Percentiles rank a stretch among this genome's conserved stretches.
phyloP scores from a whole-genome alignment of 176 grass and related monocot species.

The Aegilops tauschii region DNA sequence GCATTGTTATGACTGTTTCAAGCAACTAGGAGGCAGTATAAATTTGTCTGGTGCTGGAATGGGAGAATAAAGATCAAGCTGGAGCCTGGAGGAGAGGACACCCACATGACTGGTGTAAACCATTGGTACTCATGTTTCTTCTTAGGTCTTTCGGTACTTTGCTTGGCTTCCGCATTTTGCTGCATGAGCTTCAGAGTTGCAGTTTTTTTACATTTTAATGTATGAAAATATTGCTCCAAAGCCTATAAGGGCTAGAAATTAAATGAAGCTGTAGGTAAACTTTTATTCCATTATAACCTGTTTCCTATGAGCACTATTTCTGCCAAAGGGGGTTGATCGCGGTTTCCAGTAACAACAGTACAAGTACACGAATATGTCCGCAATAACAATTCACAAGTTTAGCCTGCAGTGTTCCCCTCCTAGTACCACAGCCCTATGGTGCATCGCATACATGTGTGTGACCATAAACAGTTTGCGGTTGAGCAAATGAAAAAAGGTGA shows the following conservation, averaged over 20 bases:
- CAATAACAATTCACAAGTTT: neutral
- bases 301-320: neutral
- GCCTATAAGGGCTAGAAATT: neutral
- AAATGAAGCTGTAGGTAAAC: constrained; percentile 4
- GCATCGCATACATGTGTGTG: neutral
- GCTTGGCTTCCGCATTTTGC: neutral
- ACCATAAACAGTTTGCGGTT: neutral
- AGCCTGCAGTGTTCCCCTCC: neutral
- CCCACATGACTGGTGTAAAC: neutral
- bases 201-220: neutral
- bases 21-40: neutral
- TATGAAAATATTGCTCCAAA: neutral
- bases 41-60: neutral
- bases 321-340: neutral
- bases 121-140: neutral
- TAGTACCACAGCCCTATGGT: neutral
- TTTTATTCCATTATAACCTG: neutral
- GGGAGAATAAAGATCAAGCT: neutral
- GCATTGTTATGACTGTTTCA: constrained; percentile 4
- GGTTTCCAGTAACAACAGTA: neutral
- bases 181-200: neutral
- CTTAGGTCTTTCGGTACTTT: neutral
- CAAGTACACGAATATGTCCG: neutral
- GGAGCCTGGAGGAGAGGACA: neutral
- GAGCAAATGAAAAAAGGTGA: neutral